Percentiles rank a stretch among this genome's conserved stretches.
Evolutionary conservation across 2,329 filamentous ascomycete species (phyloP).

Genomic region (Celoporthe dispersa): DNA sequence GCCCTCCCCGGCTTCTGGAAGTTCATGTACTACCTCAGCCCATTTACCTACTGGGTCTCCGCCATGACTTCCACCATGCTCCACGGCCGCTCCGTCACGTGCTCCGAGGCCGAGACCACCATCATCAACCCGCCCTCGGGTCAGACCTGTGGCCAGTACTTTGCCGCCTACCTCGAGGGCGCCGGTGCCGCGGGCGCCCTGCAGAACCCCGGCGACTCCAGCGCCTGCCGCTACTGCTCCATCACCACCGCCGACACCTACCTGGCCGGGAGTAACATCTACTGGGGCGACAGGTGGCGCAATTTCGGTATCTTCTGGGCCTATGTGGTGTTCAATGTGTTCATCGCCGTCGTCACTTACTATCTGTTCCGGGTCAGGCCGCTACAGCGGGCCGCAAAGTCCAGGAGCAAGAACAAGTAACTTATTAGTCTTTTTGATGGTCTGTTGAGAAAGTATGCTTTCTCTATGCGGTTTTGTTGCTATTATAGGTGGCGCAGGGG

Average conservation of each 20-base stretch:
- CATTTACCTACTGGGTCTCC: constrained; percentile 71
- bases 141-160: constrained; percentile 67
- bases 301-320: constrained; percentile 74
- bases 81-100: constrained; percentile 56
- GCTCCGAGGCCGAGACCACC: constrained; percentile 61
- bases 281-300: constrained; percentile 63
- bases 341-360: constrained; percentile 62
- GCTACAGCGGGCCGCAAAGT: neutral
- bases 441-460: neutral
- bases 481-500: too few relatives aligned
- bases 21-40: constrained; percentile 74
- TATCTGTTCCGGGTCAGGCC: constrained; percentile 61
- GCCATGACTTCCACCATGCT: constrained; percentile 71
- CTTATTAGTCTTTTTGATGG: neutral
- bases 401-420: neutral
- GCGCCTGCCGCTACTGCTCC: constrained; percentile 69
- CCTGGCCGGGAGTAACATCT: constrained; percentile 50
- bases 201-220: constrained; percentile 61
- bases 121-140: constrained; percentile 67
- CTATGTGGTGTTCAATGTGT: constrained; percentile 67
- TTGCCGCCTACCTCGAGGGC: constrained; percentile 56
- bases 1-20: constrained; percentile 74
- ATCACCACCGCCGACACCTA: constrained; percentile 67
- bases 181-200: constrained; percentile 56
- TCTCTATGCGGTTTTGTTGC: neutral